Conservation (phyloP, 2,329 filamentous ascomycete species). For the Aspergillus hiratsukae region DNA sequence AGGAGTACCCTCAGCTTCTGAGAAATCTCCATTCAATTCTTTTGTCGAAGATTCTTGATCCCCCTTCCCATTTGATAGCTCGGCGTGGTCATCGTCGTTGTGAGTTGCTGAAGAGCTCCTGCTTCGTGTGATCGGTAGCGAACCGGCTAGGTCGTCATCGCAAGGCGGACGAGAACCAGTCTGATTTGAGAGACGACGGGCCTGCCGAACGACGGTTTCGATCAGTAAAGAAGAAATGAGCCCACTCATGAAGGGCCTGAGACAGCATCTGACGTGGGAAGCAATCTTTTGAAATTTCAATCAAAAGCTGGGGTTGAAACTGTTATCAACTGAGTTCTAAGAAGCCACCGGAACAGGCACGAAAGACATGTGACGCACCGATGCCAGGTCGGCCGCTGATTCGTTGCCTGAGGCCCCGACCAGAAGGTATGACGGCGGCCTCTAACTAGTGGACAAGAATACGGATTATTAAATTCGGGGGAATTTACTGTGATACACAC, state of each 20-base stretch:
- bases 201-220: constrained; percentile 41
- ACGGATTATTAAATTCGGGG: background rate
- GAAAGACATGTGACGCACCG: constrained; percentile 12
- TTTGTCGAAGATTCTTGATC: constrained; percentile 8
- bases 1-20: constrained; percentile 20
- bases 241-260: constrained; percentile 39
- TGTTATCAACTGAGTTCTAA: background rate
- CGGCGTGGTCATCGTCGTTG: constrained; percentile 9
- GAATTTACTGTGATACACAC: background rate
- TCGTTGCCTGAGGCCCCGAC: constrained; percentile 13
- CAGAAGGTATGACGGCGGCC: background rate
- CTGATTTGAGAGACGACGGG: constrained; percentile 35
- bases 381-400: constrained; percentile 5
- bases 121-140: constrained; percentile 20
- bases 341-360: constrained; percentile 10
- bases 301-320: background rate
- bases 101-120: constrained; percentile 15
- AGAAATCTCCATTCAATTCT: constrained; percentile 13
- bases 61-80: constrained; percentile 7
- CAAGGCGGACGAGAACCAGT: constrained; percentile 17
- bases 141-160: constrained; percentile 19
- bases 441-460: background rate
- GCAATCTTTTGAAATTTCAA: constrained; percentile 1
- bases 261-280: constrained; percentile 11
- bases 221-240: constrained; percentile 41